phyloP scores from a whole-genome alignment of 1,284 basidiomycete genomes.

The Fomes fomentarius region DNA sequence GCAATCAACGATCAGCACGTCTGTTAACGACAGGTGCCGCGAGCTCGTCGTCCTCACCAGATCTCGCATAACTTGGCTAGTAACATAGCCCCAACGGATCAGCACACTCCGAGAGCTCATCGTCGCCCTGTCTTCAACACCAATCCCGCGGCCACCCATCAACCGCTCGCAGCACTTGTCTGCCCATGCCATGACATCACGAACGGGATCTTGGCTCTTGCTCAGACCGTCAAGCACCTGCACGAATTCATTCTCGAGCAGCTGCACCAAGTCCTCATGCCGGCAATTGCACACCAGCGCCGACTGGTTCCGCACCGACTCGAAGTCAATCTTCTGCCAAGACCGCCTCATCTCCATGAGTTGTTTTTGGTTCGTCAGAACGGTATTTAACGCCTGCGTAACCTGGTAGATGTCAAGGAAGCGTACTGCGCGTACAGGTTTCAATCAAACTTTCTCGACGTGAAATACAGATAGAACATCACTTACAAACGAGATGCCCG shows the following conservation, averaged over 20 bases:
- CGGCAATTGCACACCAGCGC: constrained; percentile 89
- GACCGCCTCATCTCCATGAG: constrained; percentile 83
- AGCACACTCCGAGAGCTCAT: constrained; percentile 85
- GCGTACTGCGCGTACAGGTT: constrained; percentile 55
- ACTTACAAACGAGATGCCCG: constrained; percentile 85
- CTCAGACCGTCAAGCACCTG: constrained; percentile 67
- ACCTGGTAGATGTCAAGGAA: constrained; percentile 91
- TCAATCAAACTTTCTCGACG: background rate
- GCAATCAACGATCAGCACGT: constrained; percentile 22
- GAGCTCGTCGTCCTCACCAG: constrained; percentile 54
- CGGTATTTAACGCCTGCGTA: constrained; percentile 82
- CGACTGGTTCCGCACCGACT: constrained; percentile 89
- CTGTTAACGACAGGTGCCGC: background rate
- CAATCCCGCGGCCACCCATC: constrained; percentile 67
- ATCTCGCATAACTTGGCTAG: constrained; percentile 88
- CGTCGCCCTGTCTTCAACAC: constrained; percentile 71
- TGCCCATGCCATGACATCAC: constrained; percentile 87
- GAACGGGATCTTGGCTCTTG: constrained; percentile 80
- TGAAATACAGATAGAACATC: background rate
- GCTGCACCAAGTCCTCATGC: constrained; percentile 83
- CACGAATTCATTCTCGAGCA: constrained; percentile 86
- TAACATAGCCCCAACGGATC: constrained; percentile 90
- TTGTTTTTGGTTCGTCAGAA: constrained; percentile 84
- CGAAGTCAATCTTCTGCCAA: constrained; percentile 86
- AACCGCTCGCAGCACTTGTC: constrained; percentile 84